These are phyloP conservation scores for Emergomyces africanus DNA, from an alignment of 2,329 filamentous ascomycete species.

Conservation along the genomic window DNA sequence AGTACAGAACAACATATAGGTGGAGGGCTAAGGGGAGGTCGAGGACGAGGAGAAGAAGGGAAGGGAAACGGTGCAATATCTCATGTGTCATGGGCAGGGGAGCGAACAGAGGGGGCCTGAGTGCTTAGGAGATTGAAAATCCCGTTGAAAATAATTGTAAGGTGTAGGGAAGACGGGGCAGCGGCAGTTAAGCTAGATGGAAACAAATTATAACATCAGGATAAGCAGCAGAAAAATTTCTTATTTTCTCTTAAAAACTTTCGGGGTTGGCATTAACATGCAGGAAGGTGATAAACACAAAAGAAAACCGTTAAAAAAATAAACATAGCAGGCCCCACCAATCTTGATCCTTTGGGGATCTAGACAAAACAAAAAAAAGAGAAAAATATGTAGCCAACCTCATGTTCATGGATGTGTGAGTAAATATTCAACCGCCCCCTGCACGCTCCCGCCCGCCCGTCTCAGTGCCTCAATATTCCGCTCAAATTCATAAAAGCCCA, in stretches of 20 bases:
- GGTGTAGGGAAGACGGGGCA: not conserved
- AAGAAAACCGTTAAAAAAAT: not conserved
- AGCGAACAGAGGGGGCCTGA: not conserved
- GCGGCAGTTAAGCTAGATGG: not conserved
- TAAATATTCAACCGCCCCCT: conserved; percentile 50
- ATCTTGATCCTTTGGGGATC: not conserved
- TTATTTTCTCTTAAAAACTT: not conserved
- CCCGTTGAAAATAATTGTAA: not conserved
- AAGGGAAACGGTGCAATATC: not conserved
- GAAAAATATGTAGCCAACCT: no score
- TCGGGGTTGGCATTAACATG: not conserved
- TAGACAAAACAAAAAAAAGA: not conserved
- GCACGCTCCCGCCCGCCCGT: conserved; percentile 82
- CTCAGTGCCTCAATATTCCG: conserved; percentile 78
- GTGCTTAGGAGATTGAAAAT: not conserved
- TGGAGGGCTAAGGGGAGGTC: not conserved
- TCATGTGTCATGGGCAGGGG: not conserved
- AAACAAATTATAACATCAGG: not conserved
- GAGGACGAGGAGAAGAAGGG: not conserved
- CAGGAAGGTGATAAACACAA: not conserved
- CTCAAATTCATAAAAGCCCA: conserved; percentile 98
- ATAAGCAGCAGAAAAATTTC: not conserved
- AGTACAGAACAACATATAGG: not conserved
- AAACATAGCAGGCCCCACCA: not conserved
- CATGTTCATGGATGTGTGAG: conserved; percentile 19